Conservation (phyloP, 768 basidiomycete species). For the Kwoniella mangroviensis region DNA sequence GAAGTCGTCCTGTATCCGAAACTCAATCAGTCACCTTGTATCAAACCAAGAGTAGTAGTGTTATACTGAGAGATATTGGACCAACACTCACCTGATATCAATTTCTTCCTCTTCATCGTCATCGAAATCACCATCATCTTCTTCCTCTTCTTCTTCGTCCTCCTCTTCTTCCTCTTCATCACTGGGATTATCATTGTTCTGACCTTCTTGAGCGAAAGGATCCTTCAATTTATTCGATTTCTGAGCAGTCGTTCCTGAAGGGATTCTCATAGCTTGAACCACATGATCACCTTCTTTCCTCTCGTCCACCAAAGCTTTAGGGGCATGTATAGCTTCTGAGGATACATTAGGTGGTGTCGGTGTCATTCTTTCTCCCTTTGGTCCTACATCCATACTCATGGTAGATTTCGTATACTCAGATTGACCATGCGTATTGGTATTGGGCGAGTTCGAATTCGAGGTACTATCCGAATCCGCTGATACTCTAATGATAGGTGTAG, state of each 20-base stretch:
- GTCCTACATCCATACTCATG: neutral
- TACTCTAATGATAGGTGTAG: constrained; percentile 44
- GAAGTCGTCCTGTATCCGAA: constrained; percentile 44
- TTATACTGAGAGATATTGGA: too few relatives aligned
- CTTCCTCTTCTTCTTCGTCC: constrained; percentile 36
- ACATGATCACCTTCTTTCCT: constrained; percentile 20
- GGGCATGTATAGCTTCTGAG: too few relatives aligned
- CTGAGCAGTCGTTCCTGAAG: constrained; percentile 6
- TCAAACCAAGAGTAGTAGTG: neutral
- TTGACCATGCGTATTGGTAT: neutral
- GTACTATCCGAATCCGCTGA: constrained; percentile 24
- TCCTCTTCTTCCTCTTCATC: constrained; percentile 39
- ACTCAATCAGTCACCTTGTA: constrained; percentile 10
- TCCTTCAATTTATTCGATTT: constrained; percentile 12
- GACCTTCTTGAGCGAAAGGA: constrained; percentile 26
- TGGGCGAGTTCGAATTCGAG: neutral
- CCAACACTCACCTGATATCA: constrained; percentile 27
- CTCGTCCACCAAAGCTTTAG: constrained; percentile 11
- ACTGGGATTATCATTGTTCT: neutral
- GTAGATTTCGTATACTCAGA: neutral
- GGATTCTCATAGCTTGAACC: constrained; percentile 26
- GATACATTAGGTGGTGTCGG: constrained; percentile 8
- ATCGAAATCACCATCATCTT: constrained; percentile 39
- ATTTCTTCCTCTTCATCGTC: constrained; percentile 43
- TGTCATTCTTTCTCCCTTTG: constrained; percentile 19